Conservation (phyloP, 345 rosid genomes). For the Dimocarpus longan region DNA sequence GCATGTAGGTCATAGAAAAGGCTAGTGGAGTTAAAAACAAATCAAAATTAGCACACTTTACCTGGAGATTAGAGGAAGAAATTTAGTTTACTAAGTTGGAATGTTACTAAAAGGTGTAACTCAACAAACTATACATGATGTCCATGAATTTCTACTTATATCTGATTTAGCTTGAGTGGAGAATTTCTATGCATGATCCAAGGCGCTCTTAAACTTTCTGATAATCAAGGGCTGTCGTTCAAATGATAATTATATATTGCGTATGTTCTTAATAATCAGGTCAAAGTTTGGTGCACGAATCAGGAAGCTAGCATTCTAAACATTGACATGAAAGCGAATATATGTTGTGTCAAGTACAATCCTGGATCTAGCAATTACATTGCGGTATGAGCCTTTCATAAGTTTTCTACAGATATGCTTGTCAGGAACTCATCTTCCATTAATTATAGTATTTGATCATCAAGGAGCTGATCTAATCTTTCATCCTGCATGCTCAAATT, state of each 20-base stretch:
- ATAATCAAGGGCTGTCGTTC: background rate
- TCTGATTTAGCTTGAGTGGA: background rate
- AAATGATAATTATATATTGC: conserved; percentile 10
- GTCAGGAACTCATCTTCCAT: background rate
- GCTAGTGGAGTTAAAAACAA: background rate
- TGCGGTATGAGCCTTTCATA: conserved; percentile 61
- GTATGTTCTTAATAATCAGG: conserved; percentile 53
- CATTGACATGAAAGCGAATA: conserved; percentile 98
- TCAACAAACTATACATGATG: background rate
- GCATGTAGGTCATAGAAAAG: background rate
- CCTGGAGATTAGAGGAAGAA: background rate
- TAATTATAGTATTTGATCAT: background rate
- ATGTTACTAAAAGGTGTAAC: background rate
- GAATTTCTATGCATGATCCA: conserved; percentile 1
- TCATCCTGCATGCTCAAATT: conserved; percentile 2
- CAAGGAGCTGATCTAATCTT: background rate
- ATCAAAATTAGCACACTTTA: background rate
- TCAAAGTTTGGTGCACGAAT: conserved; percentile 96
- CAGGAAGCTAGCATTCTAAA: conserved; percentile 94
- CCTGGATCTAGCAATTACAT: conserved; percentile 94
- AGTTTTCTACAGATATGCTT: background rate
- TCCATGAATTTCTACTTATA: background rate
- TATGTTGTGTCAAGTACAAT: conserved; percentile 97
- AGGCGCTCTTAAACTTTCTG: background rate
- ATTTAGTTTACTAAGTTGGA: background rate